Evolutionary conservation across 805 yeast genomes (phyloP), one percentile per base, ranked within the genome.

Genomic region (Candida fluviatilis): DNA sequence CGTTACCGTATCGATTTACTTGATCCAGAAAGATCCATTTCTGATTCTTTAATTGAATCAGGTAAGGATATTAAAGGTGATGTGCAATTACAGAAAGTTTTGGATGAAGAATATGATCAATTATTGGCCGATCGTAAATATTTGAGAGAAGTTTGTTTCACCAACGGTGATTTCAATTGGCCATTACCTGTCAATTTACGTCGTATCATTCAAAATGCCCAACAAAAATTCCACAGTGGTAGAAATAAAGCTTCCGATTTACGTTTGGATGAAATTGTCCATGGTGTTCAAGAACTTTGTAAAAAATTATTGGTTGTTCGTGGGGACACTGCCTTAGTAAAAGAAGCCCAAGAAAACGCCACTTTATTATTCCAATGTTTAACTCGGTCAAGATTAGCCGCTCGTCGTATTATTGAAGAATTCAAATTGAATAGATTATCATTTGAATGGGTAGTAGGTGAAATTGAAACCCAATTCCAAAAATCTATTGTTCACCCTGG

Each of bases 161-260:
- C 84, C 35, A 88, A 84, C 52, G 99, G 99, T 71, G 99, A 93
- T 58, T 82, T 79, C 54, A 86, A 83, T 61, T 91, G 98, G 97
- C 98, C 98, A 41, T 72, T 95, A 49, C 99, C 99, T 21, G 98
- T 93, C 18, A 93, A 95, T 57, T 78, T 93, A 52, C 85, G 97
- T 59, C 95, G 99, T 75, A 83, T 95, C 46, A 75, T 93, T 46
- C 98, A 93, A 64, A 95, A 93, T 58, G 91, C 99, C 10, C 98
- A 91, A 66, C 96, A 91, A 60, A 89, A 93, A 43, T 93, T 93
- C 82, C 93, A 85, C 54, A 80, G 87, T 50, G 98, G 95, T 49
- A 85, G 88, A 54, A 76, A 85, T 27, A 86, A 82, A 59, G 95
- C 96, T 3, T 84, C 95, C 46, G 97, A 93, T 60, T 73, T 93